Percentiles rank a stretch among this genome's conserved stretches.
Conservation (phyloP, 345 rosid genomes). For the Cardamine occulta region DNA sequence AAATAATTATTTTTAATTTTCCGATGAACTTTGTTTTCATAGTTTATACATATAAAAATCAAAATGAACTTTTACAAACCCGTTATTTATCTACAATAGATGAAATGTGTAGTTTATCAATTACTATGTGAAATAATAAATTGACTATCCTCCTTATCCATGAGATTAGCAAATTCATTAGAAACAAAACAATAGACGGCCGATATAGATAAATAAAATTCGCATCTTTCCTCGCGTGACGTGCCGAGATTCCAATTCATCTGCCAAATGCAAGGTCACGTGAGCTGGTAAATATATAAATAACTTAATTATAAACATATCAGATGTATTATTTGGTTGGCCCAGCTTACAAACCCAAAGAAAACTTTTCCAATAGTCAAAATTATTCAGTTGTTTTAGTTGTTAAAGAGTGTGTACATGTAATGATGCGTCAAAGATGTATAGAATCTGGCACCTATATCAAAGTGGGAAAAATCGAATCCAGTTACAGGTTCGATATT, state of each 20-base stretch:
- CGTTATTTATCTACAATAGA: background rate
- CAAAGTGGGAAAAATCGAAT: constrained; percentile 15
- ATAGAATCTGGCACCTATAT: constrained; percentile 1
- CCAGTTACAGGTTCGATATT: constrained; percentile 19
- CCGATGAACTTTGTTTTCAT: background rate
- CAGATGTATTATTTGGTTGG: background rate
- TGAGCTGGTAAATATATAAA: constrained; percentile 1
- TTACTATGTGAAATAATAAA: background rate
- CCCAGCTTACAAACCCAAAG: background rate
- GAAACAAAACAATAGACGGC: background rate
- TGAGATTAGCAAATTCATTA: background rate
- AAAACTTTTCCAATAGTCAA: background rate
- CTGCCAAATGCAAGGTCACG: constrained; percentile 40
- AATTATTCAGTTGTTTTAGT: background rate
- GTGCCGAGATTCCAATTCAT: constrained; percentile 36
- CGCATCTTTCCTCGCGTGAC: constrained; percentile 36
- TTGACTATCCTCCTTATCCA: background rate
- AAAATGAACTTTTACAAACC: background rate
- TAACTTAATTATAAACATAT: background rate
- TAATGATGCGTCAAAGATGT: constrained; percentile 24
- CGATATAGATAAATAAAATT: background rate
- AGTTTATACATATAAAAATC: background rate
- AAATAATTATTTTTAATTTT: background rate
- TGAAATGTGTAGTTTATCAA: background rate
- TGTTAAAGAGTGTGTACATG: background rate